Evolutionary conservation across 1,284 basidiomycete species (phyloP).

Genomic region (Inonotus hispidus): DNA sequence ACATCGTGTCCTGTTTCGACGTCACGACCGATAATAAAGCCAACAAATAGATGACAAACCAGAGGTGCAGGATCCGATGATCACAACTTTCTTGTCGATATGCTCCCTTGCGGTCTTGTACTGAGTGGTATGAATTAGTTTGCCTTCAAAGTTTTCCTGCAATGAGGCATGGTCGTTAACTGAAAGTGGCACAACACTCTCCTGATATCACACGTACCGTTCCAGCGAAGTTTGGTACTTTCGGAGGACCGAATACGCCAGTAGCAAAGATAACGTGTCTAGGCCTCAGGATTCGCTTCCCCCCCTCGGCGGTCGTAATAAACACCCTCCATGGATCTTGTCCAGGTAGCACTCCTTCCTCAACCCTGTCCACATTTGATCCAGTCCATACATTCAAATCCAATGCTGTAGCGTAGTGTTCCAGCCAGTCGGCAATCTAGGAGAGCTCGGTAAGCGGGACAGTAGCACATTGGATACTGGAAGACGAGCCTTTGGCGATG

Average conservation of each 20-base stretch:
- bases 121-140: slow-evolving; percentile 48
- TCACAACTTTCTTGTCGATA: slow-evolving; percentile 51
- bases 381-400: slow-evolving; percentile 66
- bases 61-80: slow-evolving; percentile 58
- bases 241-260: slow-evolving; percentile 32
- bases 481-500: slow-evolving; percentile 42
- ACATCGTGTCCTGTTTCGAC: slow-evolving; percentile 25
- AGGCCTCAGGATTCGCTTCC: slow-evolving; percentile 27
- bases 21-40: background rate
- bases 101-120: slow-evolving; percentile 46
- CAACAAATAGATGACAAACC: slow-evolving; percentile 29
- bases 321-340: slow-evolving; percentile 31
- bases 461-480: slow-evolving; percentile 17
- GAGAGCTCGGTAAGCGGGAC: background rate
- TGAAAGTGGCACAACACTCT: background rate
- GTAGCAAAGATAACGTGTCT: slow-evolving; percentile 30
- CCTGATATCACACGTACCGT: background rate
- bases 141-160: slow-evolving; percentile 51
- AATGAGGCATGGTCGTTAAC: too few species aligned
- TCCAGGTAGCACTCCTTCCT: slow-evolving; percentile 23
- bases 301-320: slow-evolving; percentile 25
- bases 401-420: slow-evolving; percentile 56
- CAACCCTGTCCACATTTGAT: slow-evolving; percentile 28
- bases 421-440: slow-evolving; percentile 64
- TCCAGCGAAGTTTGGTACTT: slow-evolving; percentile 23